Evolutionary conservation across 371 early-diverging fungal species (phyloP), one percentile per base, ranked within the genome.

Genomic region (Syncephalis fuscata): DNA sequence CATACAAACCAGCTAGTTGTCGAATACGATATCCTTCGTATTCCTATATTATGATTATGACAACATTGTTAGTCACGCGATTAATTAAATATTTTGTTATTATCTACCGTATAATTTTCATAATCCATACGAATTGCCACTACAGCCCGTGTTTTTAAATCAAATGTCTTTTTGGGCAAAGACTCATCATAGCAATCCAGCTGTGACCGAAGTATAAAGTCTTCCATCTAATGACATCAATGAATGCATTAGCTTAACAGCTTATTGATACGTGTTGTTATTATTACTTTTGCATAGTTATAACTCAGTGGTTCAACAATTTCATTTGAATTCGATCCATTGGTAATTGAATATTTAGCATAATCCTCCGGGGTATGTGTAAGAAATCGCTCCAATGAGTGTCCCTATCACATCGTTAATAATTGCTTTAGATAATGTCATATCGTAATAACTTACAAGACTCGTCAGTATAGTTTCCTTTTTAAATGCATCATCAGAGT

Each of bases 131-230:
- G 78, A 40, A 94, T 72, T 0, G 90, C 77, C 20, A 88, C 61
- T 10, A 78, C 73, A 0, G 93, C 93, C 10, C 96, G 74, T 3
- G 93, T 91, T 56, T 96, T 96, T 10, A 96, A 61, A 66, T 96
- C 96, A 72, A 92, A 94, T 1, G 83, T 80, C 39, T 71, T 65
- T 22, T 76, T 70, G 4, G 85, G 85, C 23, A 95, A 61, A 7
- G 76, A 52, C 9, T 71, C 63, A 58, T 93, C 77, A 39, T 71
- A 61, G 53, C 92, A 92, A 65, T 96, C 96, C 36, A 93, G 60
- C 61, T 96, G 94, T 11, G 93, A 82, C 45, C 96, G 74, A 40
- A 96, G 63, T 26, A 92, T 52, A 50, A 96, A 78, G 14, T 76
- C 58, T 25, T 62, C 71, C 45, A 65, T 55, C 63, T 68, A 54